Base-by-base conservation (phyloP, 495 filamentous ascomycete genomes). In the Lophium mytilinum region DNA sequence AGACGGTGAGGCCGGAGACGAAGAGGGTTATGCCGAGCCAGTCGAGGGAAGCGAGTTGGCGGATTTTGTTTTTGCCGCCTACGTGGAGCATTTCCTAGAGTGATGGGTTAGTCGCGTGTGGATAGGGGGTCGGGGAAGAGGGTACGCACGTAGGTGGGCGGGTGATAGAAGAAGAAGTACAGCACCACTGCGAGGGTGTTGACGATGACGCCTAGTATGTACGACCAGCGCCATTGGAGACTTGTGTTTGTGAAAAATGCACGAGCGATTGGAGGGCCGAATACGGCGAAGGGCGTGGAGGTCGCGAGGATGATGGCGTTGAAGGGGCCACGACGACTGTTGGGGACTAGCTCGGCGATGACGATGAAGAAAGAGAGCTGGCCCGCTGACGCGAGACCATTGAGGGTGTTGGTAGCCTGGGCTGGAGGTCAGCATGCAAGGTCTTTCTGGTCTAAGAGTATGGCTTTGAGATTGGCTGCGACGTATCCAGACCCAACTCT, bases 121-220 rank as follows among this genome's bases (percentile, higher is more conserved):
- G 19, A 53, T 71, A 19, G 72, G 72, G 57, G 68, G 64, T 56
- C 74, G 76, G 51, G 67, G 61, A 41, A 14, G 17, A 3, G 39
- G 11, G 4, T 15, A 54, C 52, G 55, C 19, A 60, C 57, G 50
- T 60, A 60, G 34, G 57, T 60, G 9, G 52, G 57, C 9, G 57
- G 50, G 33, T 60, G 57, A 33, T 60, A 60, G 57, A 60, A 60
- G 52, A 72, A 58, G 53, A 67, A 67, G 34, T 73, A 71, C 3
- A 72, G 52, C 1, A 73, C 60, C 12, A 74, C 51, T 6, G 73
- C 66, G 8, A 75, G 50, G 14, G 66, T 58, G 37, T 62, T 67
- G 17, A 69, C 67, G 55, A 75, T 75, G 55, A 76, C 75, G 50
- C 67, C 70, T 14, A 78, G 46, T 52, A 76, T 77, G 50, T 77